Evolutionary conservation across 352 stramenopile species (phyloP).

Genomic region (Phytopythium delawarense): DNA sequence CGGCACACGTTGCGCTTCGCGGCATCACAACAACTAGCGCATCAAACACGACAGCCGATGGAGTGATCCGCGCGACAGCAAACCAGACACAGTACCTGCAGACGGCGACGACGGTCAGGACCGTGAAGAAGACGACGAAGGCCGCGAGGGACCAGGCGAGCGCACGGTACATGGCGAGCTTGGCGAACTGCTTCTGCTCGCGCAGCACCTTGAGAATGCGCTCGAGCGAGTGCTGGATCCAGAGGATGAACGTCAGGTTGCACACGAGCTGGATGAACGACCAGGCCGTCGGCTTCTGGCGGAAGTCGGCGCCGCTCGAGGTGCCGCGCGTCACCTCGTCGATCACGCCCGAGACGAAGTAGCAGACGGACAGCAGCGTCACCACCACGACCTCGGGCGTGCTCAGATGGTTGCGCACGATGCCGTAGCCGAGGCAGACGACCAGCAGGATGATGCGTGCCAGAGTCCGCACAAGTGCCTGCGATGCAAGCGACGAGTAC

Average conservation of each 20-base stretch:
- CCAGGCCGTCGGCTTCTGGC: slow-evolving; percentile 75
- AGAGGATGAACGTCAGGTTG: slow-evolving; percentile 89
- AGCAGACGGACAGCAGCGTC: slow-evolving; percentile 60
- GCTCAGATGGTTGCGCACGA: slow-evolving; percentile 64
- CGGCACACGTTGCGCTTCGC: neutral
- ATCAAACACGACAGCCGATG: neutral
- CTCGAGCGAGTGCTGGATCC: slow-evolving; percentile 88
- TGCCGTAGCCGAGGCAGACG: slow-evolving; percentile 90
- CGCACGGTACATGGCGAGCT: slow-evolving; percentile 87
- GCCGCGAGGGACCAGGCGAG: slow-evolving; percentile 70
- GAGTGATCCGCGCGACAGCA: neutral
- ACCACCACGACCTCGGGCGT: slow-evolving; percentile 49
- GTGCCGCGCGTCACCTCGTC: slow-evolving; percentile 79
- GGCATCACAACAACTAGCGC: neutral
- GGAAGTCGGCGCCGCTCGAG: slow-evolving; percentile 74
- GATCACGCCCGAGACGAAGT: slow-evolving; percentile 70
- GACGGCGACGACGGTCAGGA: slow-evolving; percentile 80
- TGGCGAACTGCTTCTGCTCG: slow-evolving; percentile 88
- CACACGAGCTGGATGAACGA: slow-evolving; percentile 83
- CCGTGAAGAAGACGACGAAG: slow-evolving; percentile 88
- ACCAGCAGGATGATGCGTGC: slow-evolving; percentile 81
- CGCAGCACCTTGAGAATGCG: slow-evolving; percentile 73
- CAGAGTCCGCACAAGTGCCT: slow-evolving; percentile 81
- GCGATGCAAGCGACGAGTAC: neutral
- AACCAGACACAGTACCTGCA: slow-evolving; percentile 19